These are phyloP conservation scores for Dillenia turbinata DNA, from an alignment of 164 flowering plant species.

Conservation along the genomic window DNA sequence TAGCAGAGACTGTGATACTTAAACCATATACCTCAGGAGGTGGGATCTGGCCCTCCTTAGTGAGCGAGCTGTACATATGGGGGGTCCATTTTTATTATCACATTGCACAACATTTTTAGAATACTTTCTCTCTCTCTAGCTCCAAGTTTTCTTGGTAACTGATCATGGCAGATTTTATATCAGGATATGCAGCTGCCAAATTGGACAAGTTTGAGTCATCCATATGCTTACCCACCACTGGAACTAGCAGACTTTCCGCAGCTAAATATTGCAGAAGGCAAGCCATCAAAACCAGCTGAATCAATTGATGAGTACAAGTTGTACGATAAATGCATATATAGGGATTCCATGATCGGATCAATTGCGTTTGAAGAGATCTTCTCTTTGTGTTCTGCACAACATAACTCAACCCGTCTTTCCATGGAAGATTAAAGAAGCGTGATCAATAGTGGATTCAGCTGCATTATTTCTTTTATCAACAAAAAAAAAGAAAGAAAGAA, in stretches of 20 bases:
- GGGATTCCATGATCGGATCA: constrained; percentile 23
- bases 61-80: too few relatives aligned
- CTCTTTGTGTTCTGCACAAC: constrained; percentile 35
- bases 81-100: too few relatives aligned
- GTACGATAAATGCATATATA: constrained; percentile 15
- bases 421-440: constrained; percentile 8
- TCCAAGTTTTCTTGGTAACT: too few relatives aligned
- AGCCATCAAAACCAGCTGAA: constrained; percentile 17
- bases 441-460: not conserved
- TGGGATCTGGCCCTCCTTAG: too few relatives aligned
- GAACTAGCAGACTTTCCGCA: constrained; percentile 55
- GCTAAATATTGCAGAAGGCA: constrained; percentile 29
- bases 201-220: constrained; percentile 18
- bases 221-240: constrained; percentile 33
- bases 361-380: constrained; percentile 38
- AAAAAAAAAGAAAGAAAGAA: constrained; percentile 5
- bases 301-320: constrained; percentile 18
- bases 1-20: too few relatives aligned
- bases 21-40: too few relatives aligned
- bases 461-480: not conserved
- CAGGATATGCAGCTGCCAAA: constrained; percentile 28
- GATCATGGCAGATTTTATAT: too few relatives aligned
- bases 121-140: too few relatives aligned
- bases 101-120: too few relatives aligned
- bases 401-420: constrained; percentile 14